These are phyloP conservation scores for Silybum marianum DNA, from an alignment of 129 eudicot genomes.

Conservation along the genomic window DNA sequence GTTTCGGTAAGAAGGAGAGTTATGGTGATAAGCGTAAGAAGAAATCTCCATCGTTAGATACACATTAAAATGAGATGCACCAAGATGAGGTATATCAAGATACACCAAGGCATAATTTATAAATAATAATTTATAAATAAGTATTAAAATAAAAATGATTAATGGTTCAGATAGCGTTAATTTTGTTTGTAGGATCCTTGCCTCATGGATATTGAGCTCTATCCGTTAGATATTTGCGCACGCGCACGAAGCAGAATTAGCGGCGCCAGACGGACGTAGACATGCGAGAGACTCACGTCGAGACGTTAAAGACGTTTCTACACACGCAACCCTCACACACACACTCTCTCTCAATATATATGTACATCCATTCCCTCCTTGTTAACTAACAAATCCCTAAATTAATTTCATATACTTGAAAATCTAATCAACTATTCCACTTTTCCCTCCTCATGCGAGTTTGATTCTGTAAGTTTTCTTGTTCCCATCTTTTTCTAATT, in stretches of 20 bases:
- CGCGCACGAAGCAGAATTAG: background rate
- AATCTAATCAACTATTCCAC: background rate
- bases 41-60: too few relatives aligned
- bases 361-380: background rate
- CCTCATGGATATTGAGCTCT: too few relatives aligned
- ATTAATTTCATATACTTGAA: background rate
- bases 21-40: too few relatives aligned
- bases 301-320: conserved; percentile 40
- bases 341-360: conserved; percentile 37
- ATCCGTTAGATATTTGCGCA: background rate
- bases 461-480: conserved; percentile 25
- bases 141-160: too few relatives aligned
- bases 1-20: too few relatives aligned
- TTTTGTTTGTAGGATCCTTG: too few relatives aligned
- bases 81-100: too few relatives aligned
- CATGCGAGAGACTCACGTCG: conserved; percentile 65
- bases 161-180: too few relatives aligned
- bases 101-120: too few relatives aligned
- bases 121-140: too few relatives aligned
- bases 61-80: too few relatives aligned
- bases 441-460: conserved; percentile 21
- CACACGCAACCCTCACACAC: conserved; percentile 70
- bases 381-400: background rate
- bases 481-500: background rate
- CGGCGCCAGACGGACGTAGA: conserved; percentile 41